Conservation (phyloP, 2,329 filamentous ascomycete genomes). For the Annulohypoxylon truncatum region DNA sequence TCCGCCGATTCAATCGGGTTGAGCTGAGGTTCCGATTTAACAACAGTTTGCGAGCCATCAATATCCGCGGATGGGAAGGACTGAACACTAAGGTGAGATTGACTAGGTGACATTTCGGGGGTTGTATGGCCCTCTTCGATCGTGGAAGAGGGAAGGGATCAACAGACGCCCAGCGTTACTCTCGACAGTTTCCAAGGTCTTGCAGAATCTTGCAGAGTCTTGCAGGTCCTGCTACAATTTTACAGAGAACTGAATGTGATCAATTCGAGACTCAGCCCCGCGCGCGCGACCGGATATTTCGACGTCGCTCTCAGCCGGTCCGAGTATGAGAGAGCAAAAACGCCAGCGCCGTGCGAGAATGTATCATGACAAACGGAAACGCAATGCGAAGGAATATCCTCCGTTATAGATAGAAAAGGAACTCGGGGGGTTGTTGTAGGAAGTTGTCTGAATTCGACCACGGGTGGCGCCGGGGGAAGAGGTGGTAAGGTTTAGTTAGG, state of each 20-base stretch:
- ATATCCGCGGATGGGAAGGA: conserved; percentile 52
- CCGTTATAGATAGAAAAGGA: conserved; percentile 17
- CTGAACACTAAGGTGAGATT: conserved; percentile 50
- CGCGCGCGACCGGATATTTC: conserved; percentile 44
- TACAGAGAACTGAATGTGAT: conserved; percentile 18
- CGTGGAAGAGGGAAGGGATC: conserved; percentile 45
- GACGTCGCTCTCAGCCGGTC: conserved; percentile 44
- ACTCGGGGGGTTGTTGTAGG: conserved; percentile 1
- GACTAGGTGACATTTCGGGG: conserved; percentile 56
- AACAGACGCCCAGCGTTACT: conserved; percentile 44
- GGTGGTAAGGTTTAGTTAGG: conserved; percentile 27
- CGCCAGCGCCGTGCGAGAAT: conserved; percentile 41
- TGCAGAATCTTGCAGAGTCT: background rate
- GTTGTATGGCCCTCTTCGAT: conserved; percentile 37
- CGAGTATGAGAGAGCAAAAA: conserved; percentile 47
- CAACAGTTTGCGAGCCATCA: conserved; percentile 50
- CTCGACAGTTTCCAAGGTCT: conserved; percentile 12
- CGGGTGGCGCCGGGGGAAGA: conserved; percentile 26
- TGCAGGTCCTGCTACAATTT: conserved; percentile 10
- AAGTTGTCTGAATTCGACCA: conserved; percentile 29
- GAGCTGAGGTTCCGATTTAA: conserved; percentile 48
- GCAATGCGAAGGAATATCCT: conserved; percentile 28
- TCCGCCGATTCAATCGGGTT: conserved; percentile 50
- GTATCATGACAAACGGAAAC: conserved; percentile 47
- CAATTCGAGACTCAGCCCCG: conserved; percentile 37